These are phyloP conservation scores for Didymella glomerata DNA, from an alignment of 2,329 filamentous ascomycete genomes.

Conservation along the genomic window DNA sequence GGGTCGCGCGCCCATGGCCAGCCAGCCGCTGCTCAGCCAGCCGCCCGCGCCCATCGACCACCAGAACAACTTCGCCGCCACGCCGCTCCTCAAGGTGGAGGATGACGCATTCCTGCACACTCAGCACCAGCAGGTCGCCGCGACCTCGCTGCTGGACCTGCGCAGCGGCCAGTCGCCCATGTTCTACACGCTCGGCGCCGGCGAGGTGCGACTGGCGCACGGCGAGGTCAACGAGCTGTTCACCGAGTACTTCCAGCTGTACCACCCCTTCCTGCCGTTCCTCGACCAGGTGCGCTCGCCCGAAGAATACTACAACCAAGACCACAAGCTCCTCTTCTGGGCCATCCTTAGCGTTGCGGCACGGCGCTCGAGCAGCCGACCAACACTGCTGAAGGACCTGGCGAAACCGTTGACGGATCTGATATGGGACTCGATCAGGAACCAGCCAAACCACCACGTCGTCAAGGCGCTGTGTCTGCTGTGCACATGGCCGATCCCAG, in stretches of 20 bases:
- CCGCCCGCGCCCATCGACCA: conserved; percentile 28
- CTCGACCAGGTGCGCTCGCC: conserved; percentile 72
- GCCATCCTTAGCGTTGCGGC: conserved; percentile 78
- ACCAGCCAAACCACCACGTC: conserved; percentile 80
- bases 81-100: conserved; percentile 36
- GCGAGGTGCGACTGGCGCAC: conserved; percentile 53
- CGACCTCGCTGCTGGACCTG: conserved; percentile 53
- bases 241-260: conserved; percentile 76
- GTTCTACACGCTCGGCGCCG: conserved; percentile 67
- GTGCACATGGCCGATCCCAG: conserved; percentile 83
- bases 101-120: conserved; percentile 49
- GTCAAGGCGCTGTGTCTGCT: conserved; percentile 82
- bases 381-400: conserved; percentile 71
- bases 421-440: conserved; percentile 79
- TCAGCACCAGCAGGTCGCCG: conserved; percentile 50
- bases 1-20: conserved; percentile 57
- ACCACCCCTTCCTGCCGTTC: conserved; percentile 81
- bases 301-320: conserved; percentile 75
- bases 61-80: conserved; percentile 33
- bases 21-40: conserved; percentile 39
- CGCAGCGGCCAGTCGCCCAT: conserved; percentile 59
- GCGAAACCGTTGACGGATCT: conserved; percentile 72
- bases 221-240: conserved; percentile 66
- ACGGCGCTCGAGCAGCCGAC: conserved; percentile 71
- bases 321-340: conserved; percentile 87